Conservation (phyloP, 768 basidiomycete genomes). For the Daedalea quercina region DNA sequence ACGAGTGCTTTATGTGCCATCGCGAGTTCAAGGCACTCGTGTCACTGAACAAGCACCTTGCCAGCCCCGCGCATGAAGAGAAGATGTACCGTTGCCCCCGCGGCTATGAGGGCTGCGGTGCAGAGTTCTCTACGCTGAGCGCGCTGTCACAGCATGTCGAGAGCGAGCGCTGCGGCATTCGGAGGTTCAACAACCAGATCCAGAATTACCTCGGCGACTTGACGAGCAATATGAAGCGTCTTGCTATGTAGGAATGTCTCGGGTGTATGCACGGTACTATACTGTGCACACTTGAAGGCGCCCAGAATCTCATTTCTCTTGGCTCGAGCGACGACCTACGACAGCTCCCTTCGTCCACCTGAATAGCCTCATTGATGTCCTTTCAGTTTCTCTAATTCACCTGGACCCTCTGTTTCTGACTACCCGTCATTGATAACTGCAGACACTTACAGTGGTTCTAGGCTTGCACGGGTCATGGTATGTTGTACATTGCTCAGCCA, state of each 20-base stretch:
- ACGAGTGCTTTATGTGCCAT: slow-evolving; percentile 65
- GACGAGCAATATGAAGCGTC: not conserved
- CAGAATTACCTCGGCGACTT: slow-evolving; percentile 12
- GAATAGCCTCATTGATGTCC: too few species aligned
- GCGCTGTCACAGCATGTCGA: slow-evolving; percentile 61
- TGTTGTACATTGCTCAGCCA: too few species aligned
- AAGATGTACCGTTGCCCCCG: slow-evolving; percentile 50
- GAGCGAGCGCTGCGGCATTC: slow-evolving; percentile 54
- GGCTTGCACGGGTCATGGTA: too few species aligned
- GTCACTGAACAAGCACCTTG: slow-evolving; percentile 55
- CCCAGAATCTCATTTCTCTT: too few species aligned
- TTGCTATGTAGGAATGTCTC: not conserved
- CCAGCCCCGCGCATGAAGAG: slow-evolving; percentile 51
- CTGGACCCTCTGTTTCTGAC: too few species aligned
- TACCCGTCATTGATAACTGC: too few species aligned
- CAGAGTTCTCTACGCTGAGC: slow-evolving; percentile 45
- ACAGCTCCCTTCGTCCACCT: too few species aligned
- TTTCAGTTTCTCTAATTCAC: too few species aligned
- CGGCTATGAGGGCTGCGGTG: slow-evolving; percentile 29
- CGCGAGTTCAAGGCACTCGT: slow-evolving; percentile 30
- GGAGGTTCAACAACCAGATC: slow-evolving; percentile 35
- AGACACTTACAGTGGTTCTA: too few species aligned
- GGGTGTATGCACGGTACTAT: too few species aligned
- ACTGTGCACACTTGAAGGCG: too few species aligned
- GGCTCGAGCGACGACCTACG: too few species aligned